Base-by-base conservation (phyloP, 306 rosid genomes). In the Adenanthera pavonina region DNA sequence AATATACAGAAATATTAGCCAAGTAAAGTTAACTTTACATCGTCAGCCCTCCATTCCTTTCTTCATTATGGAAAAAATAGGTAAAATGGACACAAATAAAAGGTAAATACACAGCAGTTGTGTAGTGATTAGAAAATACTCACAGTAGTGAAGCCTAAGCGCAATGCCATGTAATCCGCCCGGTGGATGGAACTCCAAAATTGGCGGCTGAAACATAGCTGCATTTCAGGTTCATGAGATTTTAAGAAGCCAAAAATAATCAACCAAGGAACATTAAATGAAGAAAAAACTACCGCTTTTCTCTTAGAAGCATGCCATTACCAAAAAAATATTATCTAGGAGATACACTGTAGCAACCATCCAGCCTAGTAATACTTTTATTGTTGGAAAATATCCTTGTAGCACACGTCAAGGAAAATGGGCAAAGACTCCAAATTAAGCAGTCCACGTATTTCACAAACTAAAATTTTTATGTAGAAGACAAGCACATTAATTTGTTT, bases 171-270 rank as follows among this genome's bases (percentile, higher is more conserved):
- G 85, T 93, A 95, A 75, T 92, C 97, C 59, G 97, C 87, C 64
- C 86, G 89, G 82, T 78, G 87, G 64, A 95, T 86, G n/a, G 99
- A 93, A 84, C 93, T 93, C 99, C 98, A 93, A 70, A 93, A 89
- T 88, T 95, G 98, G 80, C 96, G 98, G 88, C 86, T 90, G 91
- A 95, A 95, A 84, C 98, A 95, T 38, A 95, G 87, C 98, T 93
- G 96, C 93, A 91, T 78, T 49, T 43, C 69, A 66, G 57, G 71
- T 76, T 57, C 62, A 64, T 51, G 69, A 69, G 15, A 51, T 56
- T 57, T 80, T 49, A 69, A 38, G 60, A 75, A 49, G 69, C 6
- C 19, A 47, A 74, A 52, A 33, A 57, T 60, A 75, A 16, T 64
- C 69, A 10, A 66, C 36, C 14, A 47, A 43, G 60, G 56, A 57